Percentiles rank a stretch among this genome's conserved stretches.
Evolutionary conservation across 2,329 filamentous ascomycete species (phyloP).

Genomic region (Fusarium euwallaceae): DNA sequence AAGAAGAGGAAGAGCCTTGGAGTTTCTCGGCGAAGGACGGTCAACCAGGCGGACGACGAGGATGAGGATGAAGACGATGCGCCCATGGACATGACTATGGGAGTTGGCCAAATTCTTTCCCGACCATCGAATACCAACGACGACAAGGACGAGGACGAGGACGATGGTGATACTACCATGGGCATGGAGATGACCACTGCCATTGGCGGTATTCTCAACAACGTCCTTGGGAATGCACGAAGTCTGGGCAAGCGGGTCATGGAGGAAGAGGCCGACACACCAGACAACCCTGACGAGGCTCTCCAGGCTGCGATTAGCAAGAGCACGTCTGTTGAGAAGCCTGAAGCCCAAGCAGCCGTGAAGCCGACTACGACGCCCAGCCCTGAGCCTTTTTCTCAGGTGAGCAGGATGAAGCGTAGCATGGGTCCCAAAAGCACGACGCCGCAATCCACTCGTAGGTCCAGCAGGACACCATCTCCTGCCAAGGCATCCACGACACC

Average conservation of each 20-base stretch:
- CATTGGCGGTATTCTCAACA: slow-evolving; percentile 71
- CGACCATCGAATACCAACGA: slow-evolving; percentile 52
- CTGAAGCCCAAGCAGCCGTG: slow-evolving; percentile 48
- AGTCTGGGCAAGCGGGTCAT: slow-evolving; percentile 67
- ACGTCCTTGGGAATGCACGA: slow-evolving; percentile 47
- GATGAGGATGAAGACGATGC: slow-evolving; percentile 50
- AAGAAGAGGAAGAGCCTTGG: slow-evolving; percentile 44
- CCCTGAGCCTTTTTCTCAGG: slow-evolving; percentile 66
- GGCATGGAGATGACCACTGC: slow-evolving; percentile 78
- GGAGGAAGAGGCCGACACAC: slow-evolving; percentile 68
- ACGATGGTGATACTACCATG: slow-evolving; percentile 51
- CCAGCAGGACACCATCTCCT: slow-evolving; percentile 44
- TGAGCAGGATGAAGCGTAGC: slow-evolving; percentile 64
- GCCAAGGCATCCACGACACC: slow-evolving; percentile 40
- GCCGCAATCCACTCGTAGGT: slow-evolving; percentile 47
- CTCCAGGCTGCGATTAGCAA: slow-evolving; percentile 47
- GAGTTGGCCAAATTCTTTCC: slow-evolving; percentile 67
- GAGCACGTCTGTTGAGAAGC: slow-evolving; percentile 33
- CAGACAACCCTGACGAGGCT: slow-evolving; percentile 59
- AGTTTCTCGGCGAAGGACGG: slow-evolving; percentile 40
- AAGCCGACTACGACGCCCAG: slow-evolving; percentile 58
- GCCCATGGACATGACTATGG: slow-evolving; percentile 70
- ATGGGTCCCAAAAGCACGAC: slow-evolving; percentile 56
- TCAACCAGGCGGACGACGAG: slow-evolving; percentile 50
- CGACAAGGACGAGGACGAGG: slow-evolving; percentile 49